Percentiles rank a stretch among this genome's conserved stretches.
phyloP scores from a whole-genome alignment of 441 rosid genomes.

The Oxalis stricta region DNA sequence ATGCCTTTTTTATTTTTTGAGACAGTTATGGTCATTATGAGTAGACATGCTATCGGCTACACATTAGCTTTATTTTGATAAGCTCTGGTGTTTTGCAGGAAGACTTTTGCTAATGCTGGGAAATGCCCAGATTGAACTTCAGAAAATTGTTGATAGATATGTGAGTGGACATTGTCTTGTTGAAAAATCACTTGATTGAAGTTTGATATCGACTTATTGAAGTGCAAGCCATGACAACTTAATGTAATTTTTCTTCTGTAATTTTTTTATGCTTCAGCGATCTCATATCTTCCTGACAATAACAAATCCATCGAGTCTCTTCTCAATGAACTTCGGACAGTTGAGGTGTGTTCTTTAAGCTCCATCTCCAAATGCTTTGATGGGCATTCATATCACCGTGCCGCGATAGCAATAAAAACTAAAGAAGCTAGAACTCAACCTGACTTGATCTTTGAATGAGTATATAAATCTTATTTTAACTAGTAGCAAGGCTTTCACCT shows the following conservation, averaged over 20 bases:
- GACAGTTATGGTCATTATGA: too few relatives aligned
- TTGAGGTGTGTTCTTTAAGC: constrained; percentile 56
- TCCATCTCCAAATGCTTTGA: neutral
- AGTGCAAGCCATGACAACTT: neutral
- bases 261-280: constrained; percentile 46
- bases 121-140: constrained; percentile 77
- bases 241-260: constrained; percentile 5
- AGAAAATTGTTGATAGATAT: constrained; percentile 74
- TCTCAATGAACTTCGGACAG: constrained; percentile 82
- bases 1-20: too few relatives aligned
- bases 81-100: constrained; percentile 35
- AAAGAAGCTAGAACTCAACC: too few relatives aligned
- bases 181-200: neutral
- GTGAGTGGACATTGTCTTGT: constrained; percentile 36
- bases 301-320: constrained; percentile 89
- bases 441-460: too few relatives aligned
- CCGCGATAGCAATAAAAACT: too few relatives aligned
- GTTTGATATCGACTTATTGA: neutral
- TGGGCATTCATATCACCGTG: neutral
- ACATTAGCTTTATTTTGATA: constrained; percentile 2
- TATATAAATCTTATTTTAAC: too few relatives aligned
- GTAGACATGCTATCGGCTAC: neutral
- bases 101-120: constrained; percentile 60
- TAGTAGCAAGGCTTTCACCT: too few relatives aligned
- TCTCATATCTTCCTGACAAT: constrained; percentile 70